Percentiles rank a stretch among this genome's conserved stretches.
phyloP scores from a whole-genome alignment of 208 protist species.

The Leptomonas pyrrhocoris region DNA sequence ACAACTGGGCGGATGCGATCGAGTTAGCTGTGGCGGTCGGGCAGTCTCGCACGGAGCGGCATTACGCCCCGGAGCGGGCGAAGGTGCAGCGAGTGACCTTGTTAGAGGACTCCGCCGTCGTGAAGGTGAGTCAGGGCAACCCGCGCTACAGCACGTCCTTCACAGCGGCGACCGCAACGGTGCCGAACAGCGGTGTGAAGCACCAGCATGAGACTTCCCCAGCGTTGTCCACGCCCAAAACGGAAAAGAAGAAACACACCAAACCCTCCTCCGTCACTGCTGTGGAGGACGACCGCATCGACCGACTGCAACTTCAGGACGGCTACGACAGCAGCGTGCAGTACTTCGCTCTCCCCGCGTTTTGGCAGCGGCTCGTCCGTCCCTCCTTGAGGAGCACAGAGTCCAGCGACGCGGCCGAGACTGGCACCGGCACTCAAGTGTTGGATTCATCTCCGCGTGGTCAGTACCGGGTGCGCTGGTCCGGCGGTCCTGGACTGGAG shows the following conservation, averaged over 20 bases:
- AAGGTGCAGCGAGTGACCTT: constrained; percentile 40
- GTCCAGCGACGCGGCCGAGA: not conserved
- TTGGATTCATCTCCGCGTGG: constrained; percentile 14
- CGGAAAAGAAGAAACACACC: not conserved
- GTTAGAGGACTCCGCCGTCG: constrained; percentile 20
- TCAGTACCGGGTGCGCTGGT: constrained; percentile 35
- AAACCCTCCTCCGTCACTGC: not conserved
- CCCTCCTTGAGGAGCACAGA: not conserved
- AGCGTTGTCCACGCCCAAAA: not conserved
- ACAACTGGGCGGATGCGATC: constrained; percentile 32
- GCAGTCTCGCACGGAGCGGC: constrained; percentile 34
- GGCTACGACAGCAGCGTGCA: constrained; percentile 53
- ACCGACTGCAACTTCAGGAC: constrained; percentile 28
- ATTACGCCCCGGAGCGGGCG: constrained; percentile 17
- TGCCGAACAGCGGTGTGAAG: constrained; percentile 18
- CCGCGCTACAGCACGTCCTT: constrained; percentile 27
- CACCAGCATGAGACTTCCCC: not conserved
- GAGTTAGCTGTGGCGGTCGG: constrained; percentile 27
- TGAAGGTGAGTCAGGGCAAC: constrained; percentile 13
- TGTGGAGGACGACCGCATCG: constrained; percentile 24
- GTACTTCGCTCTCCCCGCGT: constrained; percentile 20
- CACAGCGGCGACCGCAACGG: constrained; percentile 16
- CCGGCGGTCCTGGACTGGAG: constrained; percentile 48
- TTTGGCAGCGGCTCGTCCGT: constrained; percentile 23
- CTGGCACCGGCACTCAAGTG: constrained; percentile 2